A percentile compares a stretch with the other conserved stretches of the same genome.
Evolutionary conservation across 2,329 filamentous ascomycete species (phyloP).

Genomic region (Fusarium sp.): DNA sequence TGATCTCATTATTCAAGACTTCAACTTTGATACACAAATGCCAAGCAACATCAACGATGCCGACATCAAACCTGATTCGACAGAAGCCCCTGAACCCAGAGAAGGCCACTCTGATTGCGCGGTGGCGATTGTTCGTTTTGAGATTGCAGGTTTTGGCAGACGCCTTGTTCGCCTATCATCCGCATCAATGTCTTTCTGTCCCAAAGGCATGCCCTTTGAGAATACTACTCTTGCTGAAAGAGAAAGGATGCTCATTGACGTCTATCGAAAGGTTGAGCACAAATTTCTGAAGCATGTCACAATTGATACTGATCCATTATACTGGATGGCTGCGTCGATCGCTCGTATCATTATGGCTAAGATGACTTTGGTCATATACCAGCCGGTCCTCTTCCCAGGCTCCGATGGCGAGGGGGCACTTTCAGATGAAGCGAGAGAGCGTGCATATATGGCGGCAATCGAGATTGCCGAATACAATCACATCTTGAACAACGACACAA

Average conservation of each 20-base stretch:
- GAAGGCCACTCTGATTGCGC: conserved; percentile 66
- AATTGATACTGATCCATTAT: conserved; percentile 63
- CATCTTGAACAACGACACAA: conserved; percentile 70
- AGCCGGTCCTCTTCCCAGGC: conserved; percentile 74
- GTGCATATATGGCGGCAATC: conserved; percentile 76
- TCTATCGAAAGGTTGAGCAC: conserved; percentile 65
- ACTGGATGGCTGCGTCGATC: conserved; percentile 76
- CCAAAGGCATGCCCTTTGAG: conserved; percentile 41
- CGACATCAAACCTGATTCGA: conserved; percentile 60
- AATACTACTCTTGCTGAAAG: conserved; percentile 50
- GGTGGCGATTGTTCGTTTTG: conserved; percentile 61
- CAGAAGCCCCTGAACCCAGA: conserved; percentile 59
- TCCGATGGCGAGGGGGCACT: conserved; percentile 65
- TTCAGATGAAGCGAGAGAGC: conserved; percentile 72
- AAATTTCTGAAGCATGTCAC: conserved; percentile 66
- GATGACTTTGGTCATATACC: conserved; percentile 81
- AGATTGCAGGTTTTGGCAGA: conserved; percentile 59
- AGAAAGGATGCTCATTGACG: conserved; percentile 62
- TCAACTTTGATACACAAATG: conserved; percentile 60
- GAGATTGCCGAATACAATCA: conserved; percentile 79
- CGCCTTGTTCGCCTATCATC: conserved; percentile 52
- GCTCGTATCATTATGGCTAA: conserved; percentile 80
- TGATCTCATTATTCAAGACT: conserved; percentile 57
- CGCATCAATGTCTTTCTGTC: conserved; percentile 49
- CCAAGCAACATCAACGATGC: conserved; percentile 64